Base-by-base conservation (phyloP, 2,329 filamentous ascomycete genomes). In the Pseudocercospora cruenta region DNA sequence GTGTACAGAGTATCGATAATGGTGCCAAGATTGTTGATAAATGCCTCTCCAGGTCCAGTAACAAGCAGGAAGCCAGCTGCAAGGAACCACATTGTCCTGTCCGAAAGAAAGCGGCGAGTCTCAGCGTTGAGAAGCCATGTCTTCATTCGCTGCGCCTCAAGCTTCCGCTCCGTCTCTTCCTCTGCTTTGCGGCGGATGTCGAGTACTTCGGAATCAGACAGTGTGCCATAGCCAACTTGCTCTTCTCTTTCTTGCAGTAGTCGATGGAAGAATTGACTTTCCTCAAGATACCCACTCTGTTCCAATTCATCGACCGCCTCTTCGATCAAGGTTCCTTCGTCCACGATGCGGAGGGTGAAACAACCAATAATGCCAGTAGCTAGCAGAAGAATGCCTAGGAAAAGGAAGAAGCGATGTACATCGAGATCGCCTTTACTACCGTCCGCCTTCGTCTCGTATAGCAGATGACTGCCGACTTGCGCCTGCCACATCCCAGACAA, bases 401-500 rank as follows among this genome's bases (percentile, higher is more conserved):
- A 97, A 2, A 96, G 68, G 78, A 99, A 99, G 82, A 93, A 97
- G 67, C 86, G 87, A 75, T 92, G 94, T 1, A 97, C 94, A 76
- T 90, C 86, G 4, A 90, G 83, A 65, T 89, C 86, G 4, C 87
- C 86, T 53, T 78, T 83, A 22, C 70, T 75, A 12, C 91, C 91
- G 67, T 91, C 87, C 0, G 87, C 83, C 7, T 82, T 82, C 62
- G 76, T 85, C 78, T 94, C 91, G 77, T 88, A 92, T 47, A 98
- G 86, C 61, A 96, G 76, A 60, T 89, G 87, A 72, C 89, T 94
- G 31, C 90, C 94, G 24, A 96, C 82, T 81, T 98, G 94, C 73
- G 93, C 96, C 80, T 95, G 86, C 91, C 95, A 96, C 91, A 99
- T 94, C 57, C 94, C 93, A 75, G 94, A 97, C 64, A 99, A 80